Evolutionary conservation across 2,329 filamentous ascomycete genomes (phyloP), one percentile per base, ranked within the genome.

Genomic region (Drechslerella coelobrocha): DNA sequence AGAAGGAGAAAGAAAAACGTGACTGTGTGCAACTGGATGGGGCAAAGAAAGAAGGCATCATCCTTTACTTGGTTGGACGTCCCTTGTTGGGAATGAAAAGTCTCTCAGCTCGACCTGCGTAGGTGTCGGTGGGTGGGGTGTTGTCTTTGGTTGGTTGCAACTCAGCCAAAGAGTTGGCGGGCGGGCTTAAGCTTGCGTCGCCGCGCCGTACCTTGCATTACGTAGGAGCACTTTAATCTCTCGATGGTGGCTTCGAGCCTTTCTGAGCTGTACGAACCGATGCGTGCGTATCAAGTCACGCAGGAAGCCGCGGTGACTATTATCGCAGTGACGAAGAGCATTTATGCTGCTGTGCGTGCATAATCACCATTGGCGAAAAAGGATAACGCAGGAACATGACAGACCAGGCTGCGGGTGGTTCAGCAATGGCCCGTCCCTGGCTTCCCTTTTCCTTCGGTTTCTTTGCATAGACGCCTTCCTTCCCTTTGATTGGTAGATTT

Each of bases 41-140:
- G 55, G 48, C 47, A 68, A 60, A 57, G 37, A n/a, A n/a, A n/a
- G n/a, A n/a, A n/a, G n/a, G n/a, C n/a, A n/a, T n/a, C n/a, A n/a
- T n/a, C n/a, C n/a, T n/a, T n/a, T n/a, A 19, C 43, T 23, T n/a
- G 12, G 23, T 48, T 48, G 19, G 43, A 43, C 43, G 45, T 55
- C 55, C 57, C 52, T 60, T 68, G 63, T 62, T 69, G 65, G 43
- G 65, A 68, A 50, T 50, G 50, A 61, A 60, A 63, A 50, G 21
- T 61, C 29, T 43, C 62, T 55, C 31, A 14, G 26, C 47, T 31
- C 51, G 51, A 53, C 17, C 27, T 29, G 34, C 24, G 60, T 59
- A 21, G 43, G 43, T 19, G 17, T 39, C 34, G 34, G 34, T 48
- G 43, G 63, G 63, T 61, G 56, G 50, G 63, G 50, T 61, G 56